Base-by-base conservation (phyloP, 2,329 filamentous ascomycete genomes). In the Claviceps arundinis region DNA sequence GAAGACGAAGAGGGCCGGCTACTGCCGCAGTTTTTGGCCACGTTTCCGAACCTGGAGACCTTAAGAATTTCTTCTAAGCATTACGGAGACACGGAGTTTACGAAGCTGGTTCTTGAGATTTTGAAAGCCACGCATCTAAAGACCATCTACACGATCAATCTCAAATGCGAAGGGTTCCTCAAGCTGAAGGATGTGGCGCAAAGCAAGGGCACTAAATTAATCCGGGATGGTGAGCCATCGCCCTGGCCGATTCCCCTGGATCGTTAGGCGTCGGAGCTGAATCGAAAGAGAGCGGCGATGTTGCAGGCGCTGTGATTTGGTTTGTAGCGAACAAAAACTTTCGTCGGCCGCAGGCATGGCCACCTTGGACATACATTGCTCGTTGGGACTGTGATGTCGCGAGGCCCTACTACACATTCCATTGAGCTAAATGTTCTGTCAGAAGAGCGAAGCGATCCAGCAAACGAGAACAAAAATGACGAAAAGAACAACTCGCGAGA, bases 11-110 rank as follows among this genome's bases (percentile, higher is more conserved):
- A 61, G 0, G 62, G 68, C 9, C 45, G 64, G 16, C 63, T 65
- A 0, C 54, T 70, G 14, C 62, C 64, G 1, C 54, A 54, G 5
- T 69, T 70, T 54, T 58, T 70, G 9, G 63, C 61, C 5, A 66
- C 54, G 42, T 67, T 70, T 44, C 68, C 68, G 1, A 64, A 64
- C 26, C 60, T 70, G 7, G 64, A 70, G 53, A 60, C 59, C 5
- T 55, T 70, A 22, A 65, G 66, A 55, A 60, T 70, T n/a, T 59
- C 57, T 30, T 65, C 66, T 2, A 56, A 59, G 2, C 52, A 62
- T 47, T 68, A 65, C 44, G 58, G 64, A 2, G 56, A 57, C 13
- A 47, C 55, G 3, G 67, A 67, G 43, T 59, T 68, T 37, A 61
- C 57, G 30, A 54, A 53, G 8, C 52, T 68, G 2, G 51, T 68